Conservation (phyloP, 352 stramenopile species). For the Globisporangium rhizosaccharum region DNA sequence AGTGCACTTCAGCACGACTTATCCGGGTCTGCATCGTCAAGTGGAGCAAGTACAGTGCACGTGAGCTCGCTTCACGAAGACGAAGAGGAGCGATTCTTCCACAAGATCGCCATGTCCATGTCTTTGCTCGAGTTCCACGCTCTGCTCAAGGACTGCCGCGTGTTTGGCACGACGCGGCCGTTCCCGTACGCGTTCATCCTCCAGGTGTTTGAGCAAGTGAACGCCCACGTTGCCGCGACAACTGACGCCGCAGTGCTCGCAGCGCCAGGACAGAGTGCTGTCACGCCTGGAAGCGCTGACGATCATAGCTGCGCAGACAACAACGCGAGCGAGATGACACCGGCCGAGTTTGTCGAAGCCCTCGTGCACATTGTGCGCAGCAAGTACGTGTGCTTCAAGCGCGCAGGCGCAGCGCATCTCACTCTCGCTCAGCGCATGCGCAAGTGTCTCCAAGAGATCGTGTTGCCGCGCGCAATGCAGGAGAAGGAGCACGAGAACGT, state of each 20-base stretch:
- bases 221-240: conserved; percentile 26
- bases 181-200: conserved; percentile 64
- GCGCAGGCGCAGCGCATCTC: background rate
- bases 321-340: conserved; percentile 47
- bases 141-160: conserved; percentile 63
- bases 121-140: conserved; percentile 56
- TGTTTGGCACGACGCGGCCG: conserved; percentile 40
- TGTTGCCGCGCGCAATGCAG: conserved; percentile 49
- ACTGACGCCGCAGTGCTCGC: conserved; percentile 18
- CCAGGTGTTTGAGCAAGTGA: conserved; percentile 49
- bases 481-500: conserved; percentile 43
- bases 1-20: too few relatives aligned
- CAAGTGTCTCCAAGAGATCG: conserved; percentile 41
- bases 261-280: conserved; percentile 1
- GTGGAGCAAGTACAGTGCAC: background rate
- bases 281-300: background rate
- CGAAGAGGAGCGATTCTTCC: conserved; percentile 56
- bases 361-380: conserved; percentile 49
- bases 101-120: conserved; percentile 62
- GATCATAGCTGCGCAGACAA: conserved; percentile 4
- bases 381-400: conserved; percentile 24
- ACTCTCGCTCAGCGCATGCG: conserved; percentile 37
- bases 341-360: conserved; percentile 60
- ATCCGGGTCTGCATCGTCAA: too few relatives aligned
- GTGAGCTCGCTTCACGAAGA: background rate